phyloP scores from a whole-genome alignment of 192 early-diverging fungal genomes.

The Kappamyces sp. region DNA sequence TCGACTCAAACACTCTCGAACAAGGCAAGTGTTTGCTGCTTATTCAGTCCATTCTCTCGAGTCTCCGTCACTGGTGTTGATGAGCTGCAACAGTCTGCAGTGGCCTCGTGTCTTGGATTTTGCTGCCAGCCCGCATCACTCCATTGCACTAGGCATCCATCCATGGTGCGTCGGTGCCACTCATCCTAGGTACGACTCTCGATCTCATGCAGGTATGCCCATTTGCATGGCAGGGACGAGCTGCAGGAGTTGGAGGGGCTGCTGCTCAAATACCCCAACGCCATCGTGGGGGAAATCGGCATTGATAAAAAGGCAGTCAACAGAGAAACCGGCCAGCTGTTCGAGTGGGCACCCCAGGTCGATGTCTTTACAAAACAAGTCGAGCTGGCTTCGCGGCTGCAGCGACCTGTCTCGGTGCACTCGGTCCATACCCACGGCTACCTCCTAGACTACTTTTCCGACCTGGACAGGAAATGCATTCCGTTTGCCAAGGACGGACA shows the following conservation, averaged over 20 bases:
- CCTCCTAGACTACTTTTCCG: conserved; percentile 43
- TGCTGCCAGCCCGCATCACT: too few relatives aligned
- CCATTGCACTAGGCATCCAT: too few relatives aligned
- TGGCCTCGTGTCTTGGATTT: too few relatives aligned
- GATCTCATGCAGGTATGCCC: not conserved
- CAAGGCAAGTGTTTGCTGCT: too few relatives aligned
- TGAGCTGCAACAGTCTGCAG: too few relatives aligned
- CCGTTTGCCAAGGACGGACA: conserved; percentile 2
- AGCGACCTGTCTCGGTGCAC: conserved; percentile 66
- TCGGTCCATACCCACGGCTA: conserved; percentile 71
- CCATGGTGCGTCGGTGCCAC: not conserved
- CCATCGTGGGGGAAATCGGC: conserved; percentile 62
- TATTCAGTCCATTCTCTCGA: too few relatives aligned
- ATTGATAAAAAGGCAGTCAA: conserved; percentile 52
- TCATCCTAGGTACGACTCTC: not conserved
- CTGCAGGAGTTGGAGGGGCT: conserved; percentile 26
- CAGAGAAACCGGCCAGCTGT: conserved; percentile 27
- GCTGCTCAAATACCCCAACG: conserved; percentile 31
- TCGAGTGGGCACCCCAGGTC: conserved; percentile 45
- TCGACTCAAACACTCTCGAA: too few relatives aligned
- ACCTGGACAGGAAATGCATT: conserved; percentile 20
- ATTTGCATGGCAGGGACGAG: conserved; percentile 6
- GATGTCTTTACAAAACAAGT: conserved; percentile 61
- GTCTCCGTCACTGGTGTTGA: too few relatives aligned
- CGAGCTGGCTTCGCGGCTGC: conserved; percentile 58